A percentile compares a stretch with the other conserved stretches of the same genome.
These are phyloP conservation scores for Hypomontagnella submonticulosa DNA, from an alignment of 495 filamentous ascomycete genomes.

Conservation along the genomic window DNA sequence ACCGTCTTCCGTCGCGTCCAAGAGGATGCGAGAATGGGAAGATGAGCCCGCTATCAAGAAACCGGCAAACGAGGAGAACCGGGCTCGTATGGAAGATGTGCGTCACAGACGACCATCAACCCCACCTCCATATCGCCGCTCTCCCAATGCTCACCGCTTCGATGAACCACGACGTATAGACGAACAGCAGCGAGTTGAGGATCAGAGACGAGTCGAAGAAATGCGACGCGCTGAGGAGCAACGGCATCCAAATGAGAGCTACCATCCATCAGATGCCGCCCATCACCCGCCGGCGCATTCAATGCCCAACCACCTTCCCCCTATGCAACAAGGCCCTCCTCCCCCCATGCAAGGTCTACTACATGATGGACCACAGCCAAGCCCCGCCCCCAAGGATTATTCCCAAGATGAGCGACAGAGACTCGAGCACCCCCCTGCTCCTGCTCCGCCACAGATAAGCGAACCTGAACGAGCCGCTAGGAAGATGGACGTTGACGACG, in stretches of 20 bases:
- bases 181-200: conserved; percentile 64
- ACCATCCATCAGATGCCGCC: conserved; percentile 90
- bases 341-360: conserved; percentile 68
- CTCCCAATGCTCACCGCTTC: conserved; percentile 76
- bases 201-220: conserved; percentile 55
- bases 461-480: conserved; percentile 85
- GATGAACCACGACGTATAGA: conserved; percentile 63
- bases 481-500: conserved; percentile 97
- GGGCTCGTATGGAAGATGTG: conserved; percentile 86
- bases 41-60: conserved; percentile 84
- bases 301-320: conserved; percentile 74
- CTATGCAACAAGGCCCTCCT: conserved; percentile 71
- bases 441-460: conserved; percentile 58
- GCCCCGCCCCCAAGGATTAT: conserved; percentile 70
- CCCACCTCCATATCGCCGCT: conserved; percentile 76
- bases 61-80: conserved; percentile 84
- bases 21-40: conserved; percentile 91
- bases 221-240: conserved; percentile 69
- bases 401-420: conserved; percentile 60
- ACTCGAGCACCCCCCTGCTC: conserved; percentile 60
- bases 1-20: conserved; percentile 80
- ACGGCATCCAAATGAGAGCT: conserved; percentile 76
- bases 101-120: conserved; percentile 77
- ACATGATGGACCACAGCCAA: conserved; percentile 63
- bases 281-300: conserved; percentile 80